Conservation (phyloP, 208 protist genomes). For the Wallacemonas sp. region DNA sequence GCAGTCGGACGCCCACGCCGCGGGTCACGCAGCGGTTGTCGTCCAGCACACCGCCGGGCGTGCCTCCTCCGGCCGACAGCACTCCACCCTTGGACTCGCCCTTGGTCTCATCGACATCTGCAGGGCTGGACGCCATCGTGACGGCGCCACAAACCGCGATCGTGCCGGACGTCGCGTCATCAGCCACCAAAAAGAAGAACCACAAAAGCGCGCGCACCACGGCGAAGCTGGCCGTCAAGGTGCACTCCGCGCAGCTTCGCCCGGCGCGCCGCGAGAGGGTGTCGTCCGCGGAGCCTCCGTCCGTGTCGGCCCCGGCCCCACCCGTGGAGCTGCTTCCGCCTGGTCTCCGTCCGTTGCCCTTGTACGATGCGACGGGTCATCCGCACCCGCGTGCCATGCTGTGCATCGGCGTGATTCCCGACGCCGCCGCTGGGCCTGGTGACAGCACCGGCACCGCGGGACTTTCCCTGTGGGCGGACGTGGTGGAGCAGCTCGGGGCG, state of each 20-base stretch:
- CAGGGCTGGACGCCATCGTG: too few species aligned
- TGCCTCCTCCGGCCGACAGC: too few species aligned
- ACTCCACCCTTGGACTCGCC: neutral
- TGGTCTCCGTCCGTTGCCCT: neutral
- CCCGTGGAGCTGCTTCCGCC: neutral
- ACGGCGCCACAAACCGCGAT: too few species aligned
- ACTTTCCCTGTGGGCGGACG: constrained; percentile 39
- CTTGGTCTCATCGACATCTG: too few species aligned
- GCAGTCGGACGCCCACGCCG: constrained; percentile 8
- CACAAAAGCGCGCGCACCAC: constrained; percentile 5
- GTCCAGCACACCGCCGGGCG: too few species aligned
- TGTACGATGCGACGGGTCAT: constrained; percentile 4
- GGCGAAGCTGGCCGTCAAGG: too few species aligned
- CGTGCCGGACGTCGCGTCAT: neutral
- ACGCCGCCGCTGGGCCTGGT: neutral
- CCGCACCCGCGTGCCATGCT: neutral
- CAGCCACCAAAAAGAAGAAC: too few species aligned
- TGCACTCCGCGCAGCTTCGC: too few species aligned
- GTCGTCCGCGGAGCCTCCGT: neutral
- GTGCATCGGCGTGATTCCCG: neutral
- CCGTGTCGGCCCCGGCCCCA: neutral
- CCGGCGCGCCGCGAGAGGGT: too few species aligned
- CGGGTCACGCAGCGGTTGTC: constrained; percentile 11
- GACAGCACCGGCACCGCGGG: neutral
- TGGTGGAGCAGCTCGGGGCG: constrained; percentile 65